These are phyloP conservation scores for Fusarium sp. DNA, from an alignment of 2,329 filamentous ascomycete species.

Conservation along the genomic window DNA sequence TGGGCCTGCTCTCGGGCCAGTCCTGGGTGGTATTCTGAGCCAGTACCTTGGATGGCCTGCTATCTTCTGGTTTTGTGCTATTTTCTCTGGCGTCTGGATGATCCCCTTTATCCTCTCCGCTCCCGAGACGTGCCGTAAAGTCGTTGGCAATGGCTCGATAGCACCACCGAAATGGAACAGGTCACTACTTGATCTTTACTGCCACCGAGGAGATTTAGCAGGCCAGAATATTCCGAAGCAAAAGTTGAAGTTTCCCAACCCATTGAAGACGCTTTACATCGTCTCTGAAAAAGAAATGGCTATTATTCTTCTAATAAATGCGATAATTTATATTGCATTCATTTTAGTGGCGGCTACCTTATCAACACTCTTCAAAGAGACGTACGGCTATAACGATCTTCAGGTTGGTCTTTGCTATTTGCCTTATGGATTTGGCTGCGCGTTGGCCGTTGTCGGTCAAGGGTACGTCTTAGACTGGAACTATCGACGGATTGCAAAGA, in stretches of 20 bases:
- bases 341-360: conserved; percentile 64
- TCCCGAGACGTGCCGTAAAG: conserved; percentile 67
- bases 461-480: conserved; percentile 73
- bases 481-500: conserved; percentile 72
- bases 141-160: conserved; percentile 71
- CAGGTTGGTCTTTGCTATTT: conserved; percentile 65
- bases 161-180: conserved; percentile 67
- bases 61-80: conserved; percentile 75
- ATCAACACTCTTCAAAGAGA: conserved; percentile 59
- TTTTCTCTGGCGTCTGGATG: conserved; percentile 61
- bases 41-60: conserved; percentile 73
- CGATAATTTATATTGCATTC: conserved; percentile 65
- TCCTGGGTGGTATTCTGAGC: conserved; percentile 71
- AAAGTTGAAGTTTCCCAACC: conserved; percentile 64
- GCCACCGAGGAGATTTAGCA: conserved; percentile 48
- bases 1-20: conserved; percentile 64
- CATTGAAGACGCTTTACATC: conserved; percentile 62
- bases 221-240: conserved; percentile 48
- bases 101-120: conserved; percentile 64
- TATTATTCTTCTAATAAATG: conserved; percentile 62
- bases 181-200: conserved; percentile 62
- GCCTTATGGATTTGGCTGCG: conserved; percentile 62
- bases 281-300: conserved; percentile 67
- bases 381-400: conserved; percentile 62
- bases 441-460: conserved; percentile 58